Evolutionary conservation across 768 basidiomycete genomes (phyloP).

Genomic region (Amanita subjunquillea): DNA sequence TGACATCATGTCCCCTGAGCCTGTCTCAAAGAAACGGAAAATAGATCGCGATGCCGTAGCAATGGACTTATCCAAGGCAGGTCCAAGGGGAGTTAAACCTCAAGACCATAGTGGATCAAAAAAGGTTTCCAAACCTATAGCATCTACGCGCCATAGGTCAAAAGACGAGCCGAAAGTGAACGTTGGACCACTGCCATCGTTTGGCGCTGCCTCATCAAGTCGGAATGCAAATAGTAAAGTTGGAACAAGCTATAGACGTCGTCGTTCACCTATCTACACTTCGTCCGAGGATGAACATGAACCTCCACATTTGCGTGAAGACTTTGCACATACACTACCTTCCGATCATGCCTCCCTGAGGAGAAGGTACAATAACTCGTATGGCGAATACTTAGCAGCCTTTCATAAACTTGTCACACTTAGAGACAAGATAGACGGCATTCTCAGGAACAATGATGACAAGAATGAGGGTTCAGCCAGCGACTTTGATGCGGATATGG

Average conservation of each 20-base stretch:
- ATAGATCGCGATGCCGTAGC: background rate
- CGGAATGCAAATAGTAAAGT: conserved; percentile 6
- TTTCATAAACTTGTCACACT: conserved; percentile 39
- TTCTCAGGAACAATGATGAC: conserved; percentile 31
- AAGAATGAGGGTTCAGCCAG: conserved; percentile 24
- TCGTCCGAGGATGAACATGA: conserved; percentile 47
- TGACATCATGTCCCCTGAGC: background rate
- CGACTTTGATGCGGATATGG: conserved; percentile 46
- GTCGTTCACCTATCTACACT: background rate
- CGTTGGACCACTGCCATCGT: background rate
- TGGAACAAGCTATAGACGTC: conserved; percentile 6
- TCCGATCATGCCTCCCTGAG: conserved; percentile 46
- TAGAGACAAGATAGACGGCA: conserved; percentile 27
- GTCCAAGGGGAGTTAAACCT: background rate
- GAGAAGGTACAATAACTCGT: conserved; percentile 39
- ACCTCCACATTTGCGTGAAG: conserved; percentile 9
- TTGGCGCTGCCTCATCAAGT: background rate
- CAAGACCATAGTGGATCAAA: background rate
- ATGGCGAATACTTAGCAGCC: conserved; percentile 37
- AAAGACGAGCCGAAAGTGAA: background rate
- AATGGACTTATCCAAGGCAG: background rate
- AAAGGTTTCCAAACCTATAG: background rate
- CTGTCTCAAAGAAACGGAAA: conserved; percentile 1
- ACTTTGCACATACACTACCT: conserved; percentile 22
- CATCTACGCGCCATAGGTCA: background rate